Conservation (phyloP, 2,329 filamentous ascomycete genomes). For the Paramyrothecium roridum region DNA sequence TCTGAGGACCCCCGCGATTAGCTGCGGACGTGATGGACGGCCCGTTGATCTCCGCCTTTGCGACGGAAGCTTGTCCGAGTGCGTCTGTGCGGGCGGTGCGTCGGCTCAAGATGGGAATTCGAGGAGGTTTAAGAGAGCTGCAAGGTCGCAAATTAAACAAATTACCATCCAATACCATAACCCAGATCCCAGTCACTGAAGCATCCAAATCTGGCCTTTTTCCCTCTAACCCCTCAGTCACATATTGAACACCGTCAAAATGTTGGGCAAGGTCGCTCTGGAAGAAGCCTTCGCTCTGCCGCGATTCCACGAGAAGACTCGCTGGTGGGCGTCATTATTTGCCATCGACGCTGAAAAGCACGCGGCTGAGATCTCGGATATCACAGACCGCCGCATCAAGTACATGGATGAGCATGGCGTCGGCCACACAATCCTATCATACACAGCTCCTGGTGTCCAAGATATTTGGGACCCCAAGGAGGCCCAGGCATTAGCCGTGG, state of each 20-base stretch:
- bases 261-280: conserved; percentile 59
- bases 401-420: conserved; percentile 44
- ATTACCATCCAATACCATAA: too few relatives aligned
- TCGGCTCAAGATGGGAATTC: too few relatives aligned
- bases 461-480: conserved; percentile 37
- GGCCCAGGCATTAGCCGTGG: conserved; percentile 36
- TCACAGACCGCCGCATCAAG: conserved; percentile 36
- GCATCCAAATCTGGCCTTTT: too few relatives aligned
- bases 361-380: conserved; percentile 47
- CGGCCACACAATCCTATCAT: conserved; percentile 45
- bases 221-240: too few relatives aligned
- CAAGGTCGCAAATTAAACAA: too few relatives aligned
- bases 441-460: conserved; percentile 46
- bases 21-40: too few relatives aligned
- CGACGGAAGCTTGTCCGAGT: too few relatives aligned
- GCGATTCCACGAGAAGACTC: conserved; percentile 53
- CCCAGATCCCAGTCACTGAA: too few relatives aligned
- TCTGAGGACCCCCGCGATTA: too few relatives aligned
- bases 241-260: conserved; percentile 18
- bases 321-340: conserved; percentile 61
- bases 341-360: conserved; percentile 57
- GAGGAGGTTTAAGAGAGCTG: too few relatives aligned
- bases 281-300: conserved; percentile 62
- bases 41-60: too few relatives aligned
- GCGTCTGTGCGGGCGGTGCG: too few relatives aligned